Evolutionary conservation across 2,329 filamentous ascomycete genomes (phyloP).

Genomic region (Exophiala xenobiotica): DNA sequence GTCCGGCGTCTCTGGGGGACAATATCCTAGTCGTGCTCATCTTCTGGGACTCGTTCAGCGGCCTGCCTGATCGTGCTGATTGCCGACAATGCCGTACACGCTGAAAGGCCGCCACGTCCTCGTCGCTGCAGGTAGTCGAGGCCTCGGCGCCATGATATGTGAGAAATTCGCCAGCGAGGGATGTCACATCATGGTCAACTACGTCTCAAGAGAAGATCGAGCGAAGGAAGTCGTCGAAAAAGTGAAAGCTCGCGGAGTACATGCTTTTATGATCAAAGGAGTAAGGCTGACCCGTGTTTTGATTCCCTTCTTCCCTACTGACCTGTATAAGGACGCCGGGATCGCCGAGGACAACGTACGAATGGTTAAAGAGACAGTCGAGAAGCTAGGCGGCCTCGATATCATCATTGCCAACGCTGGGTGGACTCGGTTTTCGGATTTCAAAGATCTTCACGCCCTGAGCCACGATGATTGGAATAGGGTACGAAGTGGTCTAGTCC

Average conservation of each 20-base stretch:
- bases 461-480: constrained; percentile 63
- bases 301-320: not conserved
- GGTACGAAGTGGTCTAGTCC: constrained; percentile 37
- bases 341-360: constrained; percentile 57
- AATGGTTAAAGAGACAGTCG: constrained; percentile 60
- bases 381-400: constrained; percentile 67
- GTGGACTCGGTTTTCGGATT: constrained; percentile 60
- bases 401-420: constrained; percentile 76
- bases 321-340: constrained; percentile 56
- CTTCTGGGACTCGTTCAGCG: too few relatives aligned
- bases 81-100: not conserved
- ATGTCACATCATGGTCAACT: constrained; percentile 71
- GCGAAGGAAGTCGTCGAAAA: constrained; percentile 59
- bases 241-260: constrained; percentile 54
- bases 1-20: too few relatives aligned
- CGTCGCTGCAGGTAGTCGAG: not conserved
- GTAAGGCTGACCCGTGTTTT: constrained; percentile 39
- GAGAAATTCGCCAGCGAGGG: constrained; percentile 46
- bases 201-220: constrained; percentile 59
- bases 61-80: too few relatives aligned
- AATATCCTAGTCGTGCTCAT: too few relatives aligned
- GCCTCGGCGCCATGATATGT: not conserved
- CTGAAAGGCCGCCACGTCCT: not conserved
- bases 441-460: constrained; percentile 59
- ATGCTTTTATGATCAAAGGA: constrained; percentile 59